Conservation (phyloP, 202 grass and related monocot species). For the Carex sylvatica region DNA sequence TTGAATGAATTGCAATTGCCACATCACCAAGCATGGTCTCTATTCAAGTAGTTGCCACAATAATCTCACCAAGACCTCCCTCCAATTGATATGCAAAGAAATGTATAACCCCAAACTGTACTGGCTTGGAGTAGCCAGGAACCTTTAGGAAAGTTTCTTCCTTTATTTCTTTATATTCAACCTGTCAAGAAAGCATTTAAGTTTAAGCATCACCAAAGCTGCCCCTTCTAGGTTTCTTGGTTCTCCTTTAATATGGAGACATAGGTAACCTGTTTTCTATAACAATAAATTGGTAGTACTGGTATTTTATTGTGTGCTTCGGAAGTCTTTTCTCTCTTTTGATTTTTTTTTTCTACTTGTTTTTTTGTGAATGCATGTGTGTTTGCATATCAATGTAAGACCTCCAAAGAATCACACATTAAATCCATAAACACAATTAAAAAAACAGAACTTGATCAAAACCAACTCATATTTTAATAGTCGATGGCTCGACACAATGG, state of each 20-base stretch:
- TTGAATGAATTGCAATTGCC: constrained; percentile 82
- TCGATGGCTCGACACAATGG: not conserved
- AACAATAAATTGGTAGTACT: not conserved
- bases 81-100: constrained; percentile 94
- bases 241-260: not conserved
- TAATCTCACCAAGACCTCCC: constrained; percentile 68
- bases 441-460: not conserved
- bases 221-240: not conserved
- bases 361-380: not conserved
- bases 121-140: constrained; percentile 52
- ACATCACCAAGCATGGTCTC: constrained; percentile 94
- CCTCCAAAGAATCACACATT: not conserved
- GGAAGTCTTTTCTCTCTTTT: not conserved
- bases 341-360: not conserved
- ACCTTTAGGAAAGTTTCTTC: constrained; percentile 69
- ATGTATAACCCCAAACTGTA: constrained; percentile 89
- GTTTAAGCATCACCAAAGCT: not conserved
- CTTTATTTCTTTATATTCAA: constrained; percentile 76
- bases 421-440: constrained; percentile 7
- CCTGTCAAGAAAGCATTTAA: constrained; percentile 42
- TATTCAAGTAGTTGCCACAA: constrained; percentile 85
- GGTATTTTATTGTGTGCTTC: not conserved
- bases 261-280: not conserved
- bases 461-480: not conserved
- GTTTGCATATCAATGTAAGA: not conserved